Base-by-base conservation (phyloP, 176 grass and related monocot genomes). In the Phragmites australis region DNA sequence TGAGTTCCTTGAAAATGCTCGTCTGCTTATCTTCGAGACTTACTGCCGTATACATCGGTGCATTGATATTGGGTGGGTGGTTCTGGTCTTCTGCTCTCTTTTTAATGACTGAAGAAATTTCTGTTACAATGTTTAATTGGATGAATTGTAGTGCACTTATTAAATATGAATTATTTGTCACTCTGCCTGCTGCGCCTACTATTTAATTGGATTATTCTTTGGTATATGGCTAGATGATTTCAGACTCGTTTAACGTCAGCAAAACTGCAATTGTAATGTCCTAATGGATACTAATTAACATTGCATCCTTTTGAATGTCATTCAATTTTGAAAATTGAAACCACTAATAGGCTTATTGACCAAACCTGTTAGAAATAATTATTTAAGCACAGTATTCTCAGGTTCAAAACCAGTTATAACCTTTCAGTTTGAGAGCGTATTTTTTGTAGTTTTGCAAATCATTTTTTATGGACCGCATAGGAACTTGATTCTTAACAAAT, bases 1-100 rank as follows among this genome's bases (percentile, higher is more conserved):
- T 46, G 93, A 97, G 59, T 98, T 98, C 76, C 88, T 98, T 59
- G 92, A 94, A 79, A 98, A 94, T 88, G 89, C 96, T 13, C 90
- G 96, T 22, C 75, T 94, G 37, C 91, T 98, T 66, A 86, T 98
- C 53, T 94, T 98, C 4, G 96, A 98, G 77, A 98, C 90, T 16
- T 98, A 98, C 65, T 98, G 96, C 86, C 88, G 84, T 61, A 94
- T 98, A 12, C 96, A 94, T 87, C 83, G 75, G 41, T 93, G 92
- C 88, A 93, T 94, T 6, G 86, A 98, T 56, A 93, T 98, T 18
- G 64, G 93, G 94, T 97, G 21, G 58, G 74, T 19, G 14, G 65
- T 49, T 79, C 46, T 46, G 26, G 41, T 8, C 59, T 13, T 66
- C 1, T 42, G 19, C n/a, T 21, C 2, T 21, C 0, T 1, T 67